phyloP scores from a whole-genome alignment of 2,329 filamentous ascomycete genomes.

The Ceratocystis lukuohia region DNA sequence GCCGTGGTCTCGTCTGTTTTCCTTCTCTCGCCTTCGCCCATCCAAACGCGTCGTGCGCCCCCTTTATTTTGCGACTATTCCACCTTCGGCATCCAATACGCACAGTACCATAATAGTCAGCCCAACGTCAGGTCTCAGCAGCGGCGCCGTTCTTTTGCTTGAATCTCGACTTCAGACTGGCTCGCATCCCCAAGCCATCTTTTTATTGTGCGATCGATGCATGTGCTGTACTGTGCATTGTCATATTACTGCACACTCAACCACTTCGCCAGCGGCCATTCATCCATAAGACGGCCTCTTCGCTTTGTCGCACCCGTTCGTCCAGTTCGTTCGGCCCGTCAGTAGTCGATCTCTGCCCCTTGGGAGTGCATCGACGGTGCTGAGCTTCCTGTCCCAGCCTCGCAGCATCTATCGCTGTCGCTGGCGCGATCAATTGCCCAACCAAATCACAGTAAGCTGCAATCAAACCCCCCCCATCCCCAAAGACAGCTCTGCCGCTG shows the following conservation, averaged over 20 bases:
- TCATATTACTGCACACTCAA: no score
- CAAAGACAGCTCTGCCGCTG: neutral
- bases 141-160: neutral
- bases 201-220: no score
- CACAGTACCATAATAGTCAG: neutral
- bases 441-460: neutral
- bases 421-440: neutral
- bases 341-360: no score
- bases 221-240: no score
- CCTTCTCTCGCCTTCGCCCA: neutral
- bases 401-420: neutral
- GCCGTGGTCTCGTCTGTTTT: no score
- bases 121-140: neutral
- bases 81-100: neutral
- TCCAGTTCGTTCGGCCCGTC: no score
- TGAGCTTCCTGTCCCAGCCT: no score
- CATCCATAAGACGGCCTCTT: no score
- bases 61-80: conserved; percentile 14
- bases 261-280: no score
- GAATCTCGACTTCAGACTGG: neutral
- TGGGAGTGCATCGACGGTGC: no score
- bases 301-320: no score
- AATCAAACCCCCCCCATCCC: neutral
- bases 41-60: conserved; percentile 10
- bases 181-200: no score